Conservation (phyloP, 768 basidiomycete genomes). For the Phlebiopsis gigantea region DNA sequence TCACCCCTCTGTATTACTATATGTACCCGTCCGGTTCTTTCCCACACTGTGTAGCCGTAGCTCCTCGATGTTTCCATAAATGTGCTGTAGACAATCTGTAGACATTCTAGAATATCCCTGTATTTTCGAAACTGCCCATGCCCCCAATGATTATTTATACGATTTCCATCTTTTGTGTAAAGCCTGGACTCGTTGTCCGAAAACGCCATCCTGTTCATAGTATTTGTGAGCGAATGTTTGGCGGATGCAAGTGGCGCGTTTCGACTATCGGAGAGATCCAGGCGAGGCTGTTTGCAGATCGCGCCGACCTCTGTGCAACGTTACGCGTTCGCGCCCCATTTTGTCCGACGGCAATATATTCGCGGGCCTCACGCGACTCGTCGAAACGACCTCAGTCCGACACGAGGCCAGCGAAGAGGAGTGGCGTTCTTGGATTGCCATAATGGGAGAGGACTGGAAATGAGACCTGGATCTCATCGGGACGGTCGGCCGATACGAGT, state of each 20-base stretch:
- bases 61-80: not conserved
- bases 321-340: not conserved
- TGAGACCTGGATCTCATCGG: not conserved
- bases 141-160: not conserved
- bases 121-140: not conserved
- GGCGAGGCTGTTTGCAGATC: not conserved
- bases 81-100: not conserved
- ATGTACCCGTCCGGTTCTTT: not conserved
- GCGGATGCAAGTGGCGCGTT: too few relatives aligned
- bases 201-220: too few relatives aligned
- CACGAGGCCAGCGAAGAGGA: not conserved
- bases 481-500: constrained; percentile 9
- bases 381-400: not conserved
- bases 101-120: not conserved
- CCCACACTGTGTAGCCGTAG: not conserved
- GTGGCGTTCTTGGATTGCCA: not conserved
- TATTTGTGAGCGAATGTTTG: too few relatives aligned
- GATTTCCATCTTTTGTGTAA: not conserved
- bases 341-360: not conserved
- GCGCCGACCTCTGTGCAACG: not conserved
- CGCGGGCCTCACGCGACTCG: not conserved
- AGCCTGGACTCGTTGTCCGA: not conserved
- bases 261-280: not conserved
- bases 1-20: not conserved
- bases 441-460: not conserved